phyloP scores from a whole-genome alignment of 2,329 filamentous ascomycete species.

The Rhinocladiella similis region DNA sequence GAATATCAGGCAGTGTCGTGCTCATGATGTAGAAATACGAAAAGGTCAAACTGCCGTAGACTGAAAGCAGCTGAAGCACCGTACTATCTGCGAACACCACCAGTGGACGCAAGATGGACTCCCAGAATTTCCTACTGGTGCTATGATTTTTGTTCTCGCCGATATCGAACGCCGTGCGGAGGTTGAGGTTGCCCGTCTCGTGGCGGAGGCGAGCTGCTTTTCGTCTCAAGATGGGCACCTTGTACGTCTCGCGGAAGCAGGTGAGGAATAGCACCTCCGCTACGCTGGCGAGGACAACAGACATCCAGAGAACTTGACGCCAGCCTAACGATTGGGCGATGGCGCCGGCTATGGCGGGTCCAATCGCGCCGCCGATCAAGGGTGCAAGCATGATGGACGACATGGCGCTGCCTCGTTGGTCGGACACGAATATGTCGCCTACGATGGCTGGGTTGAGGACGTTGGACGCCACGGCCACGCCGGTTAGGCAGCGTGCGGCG shows the following conservation, averaged over 20 bases:
- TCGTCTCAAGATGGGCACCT: constrained; percentile 32
- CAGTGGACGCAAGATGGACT: constrained; percentile 53
- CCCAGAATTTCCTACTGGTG: constrained; percentile 34
- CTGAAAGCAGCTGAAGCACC: constrained; percentile 51
- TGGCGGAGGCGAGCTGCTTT: constrained; percentile 33
- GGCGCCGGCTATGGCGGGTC: constrained; percentile 29
- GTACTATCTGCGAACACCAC: constrained; percentile 59
- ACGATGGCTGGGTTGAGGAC: constrained; percentile 65
- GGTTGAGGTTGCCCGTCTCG: constrained; percentile 28
- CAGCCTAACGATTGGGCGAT: constrained; percentile 28
- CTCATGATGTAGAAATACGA: constrained; percentile 48
- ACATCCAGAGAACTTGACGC: constrained; percentile 30
- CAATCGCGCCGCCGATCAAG: constrained; percentile 40
- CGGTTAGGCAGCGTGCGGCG: constrained; percentile 45
- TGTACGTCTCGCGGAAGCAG: constrained; percentile 36
- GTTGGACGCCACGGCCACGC: constrained; percentile 47
- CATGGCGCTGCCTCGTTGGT: constrained; percentile 60
- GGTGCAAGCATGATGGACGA: constrained; percentile 59
- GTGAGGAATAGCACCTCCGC: constrained; percentile 30
- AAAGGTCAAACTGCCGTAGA: constrained; percentile 50
- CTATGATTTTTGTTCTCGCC: constrained; percentile 3
- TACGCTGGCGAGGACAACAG: constrained; percentile 17
- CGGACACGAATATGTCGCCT: constrained; percentile 61
- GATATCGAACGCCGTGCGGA: constrained; percentile 26
- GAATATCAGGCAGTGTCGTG: constrained; percentile 38